Conservation (phyloP, 2,329 filamentous ascomycete genomes). For the Sporothrix brunneoviolacea region DNA sequence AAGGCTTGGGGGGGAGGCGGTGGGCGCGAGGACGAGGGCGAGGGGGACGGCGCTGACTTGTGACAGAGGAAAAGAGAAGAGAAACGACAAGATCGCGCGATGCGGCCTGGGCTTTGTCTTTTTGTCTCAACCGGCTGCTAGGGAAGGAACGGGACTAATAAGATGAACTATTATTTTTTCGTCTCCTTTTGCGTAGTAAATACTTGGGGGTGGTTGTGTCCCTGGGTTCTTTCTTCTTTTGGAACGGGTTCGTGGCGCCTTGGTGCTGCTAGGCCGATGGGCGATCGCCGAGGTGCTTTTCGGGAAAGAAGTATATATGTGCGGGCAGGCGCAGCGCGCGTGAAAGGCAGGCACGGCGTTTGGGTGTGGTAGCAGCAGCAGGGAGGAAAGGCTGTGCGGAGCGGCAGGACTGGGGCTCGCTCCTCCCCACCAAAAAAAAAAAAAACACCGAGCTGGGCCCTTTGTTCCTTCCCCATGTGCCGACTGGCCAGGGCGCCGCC, state of each 20-base stretch:
- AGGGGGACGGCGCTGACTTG: not conserved
- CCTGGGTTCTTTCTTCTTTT: constrained; percentile 7
- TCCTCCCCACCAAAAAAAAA: constrained; percentile 6
- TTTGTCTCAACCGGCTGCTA: constrained; percentile 1
- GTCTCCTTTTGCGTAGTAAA: not conserved
- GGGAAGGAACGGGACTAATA: constrained; percentile 6
- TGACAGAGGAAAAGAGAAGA: not conserved
- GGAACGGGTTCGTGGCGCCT: not conserved
- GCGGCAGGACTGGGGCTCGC: no score
- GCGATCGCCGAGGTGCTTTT: constrained; percentile 20
- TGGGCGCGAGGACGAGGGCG: not conserved
- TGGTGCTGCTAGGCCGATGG: constrained; percentile 4
- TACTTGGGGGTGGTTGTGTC: constrained; percentile 7
- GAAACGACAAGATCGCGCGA: constrained; percentile 1
- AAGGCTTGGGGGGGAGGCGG: not conserved
- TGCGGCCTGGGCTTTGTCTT: constrained; percentile 1
- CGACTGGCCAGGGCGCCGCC: not conserved
- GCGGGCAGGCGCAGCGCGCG: not conserved
- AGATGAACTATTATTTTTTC: constrained; percentile 4
- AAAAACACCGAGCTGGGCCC: not conserved
- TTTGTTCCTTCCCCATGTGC: constrained; percentile 3
- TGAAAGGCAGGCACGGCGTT: no score
- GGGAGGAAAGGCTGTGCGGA: no score
- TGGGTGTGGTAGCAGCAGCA: no score
- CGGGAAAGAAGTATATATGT: constrained; percentile 8